phyloP scores from a whole-genome alignment of 148 eudicot species.

The Camellia lanceoleosa region DNA sequence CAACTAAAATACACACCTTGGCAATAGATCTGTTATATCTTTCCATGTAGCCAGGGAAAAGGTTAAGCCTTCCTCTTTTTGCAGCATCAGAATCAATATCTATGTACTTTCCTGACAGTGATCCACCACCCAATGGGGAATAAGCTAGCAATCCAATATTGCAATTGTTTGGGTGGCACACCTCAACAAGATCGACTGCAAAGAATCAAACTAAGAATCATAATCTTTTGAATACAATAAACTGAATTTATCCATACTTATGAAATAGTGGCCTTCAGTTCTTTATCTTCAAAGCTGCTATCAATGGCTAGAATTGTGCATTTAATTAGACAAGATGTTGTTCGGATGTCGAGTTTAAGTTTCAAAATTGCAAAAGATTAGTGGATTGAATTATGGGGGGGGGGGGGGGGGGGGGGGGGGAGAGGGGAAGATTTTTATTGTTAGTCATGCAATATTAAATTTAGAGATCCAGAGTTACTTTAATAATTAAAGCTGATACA shows the following conservation, averaged over 20 bases:
- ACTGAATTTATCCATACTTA: background rate
- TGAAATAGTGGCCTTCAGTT: background rate
- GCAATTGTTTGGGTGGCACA: slow-evolving; percentile 91
- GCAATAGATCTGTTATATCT: slow-evolving; percentile 73
- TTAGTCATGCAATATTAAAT: background rate
- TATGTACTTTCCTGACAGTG: slow-evolving; percentile 77
- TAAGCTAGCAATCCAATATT: slow-evolving; percentile 87
- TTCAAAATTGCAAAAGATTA: background rate
- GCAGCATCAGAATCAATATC: slow-evolving; percentile 71
- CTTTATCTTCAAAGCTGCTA: background rate
- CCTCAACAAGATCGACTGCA: slow-evolving; percentile 95
- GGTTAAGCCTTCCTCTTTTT: slow-evolving; percentile 79
- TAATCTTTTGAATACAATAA: slow-evolving; percentile 1
- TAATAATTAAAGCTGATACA: background rate
- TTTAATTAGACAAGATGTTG: background rate
- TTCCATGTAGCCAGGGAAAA: slow-evolving; percentile 95
- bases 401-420: too few relatives aligned
- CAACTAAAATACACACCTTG: slow-evolving; percentile 41
- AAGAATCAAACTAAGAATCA: slow-evolving; percentile 10
- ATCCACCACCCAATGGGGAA: slow-evolving; percentile 93
- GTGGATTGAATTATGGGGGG: background rate
- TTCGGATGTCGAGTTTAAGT: background rate
- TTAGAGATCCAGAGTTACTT: background rate
- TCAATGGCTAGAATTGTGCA: background rate
- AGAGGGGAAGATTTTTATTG: background rate